Evolutionary conservation across 495 filamentous ascomycete species (phyloP).

Genomic region (Bombardia bombarda): DNA sequence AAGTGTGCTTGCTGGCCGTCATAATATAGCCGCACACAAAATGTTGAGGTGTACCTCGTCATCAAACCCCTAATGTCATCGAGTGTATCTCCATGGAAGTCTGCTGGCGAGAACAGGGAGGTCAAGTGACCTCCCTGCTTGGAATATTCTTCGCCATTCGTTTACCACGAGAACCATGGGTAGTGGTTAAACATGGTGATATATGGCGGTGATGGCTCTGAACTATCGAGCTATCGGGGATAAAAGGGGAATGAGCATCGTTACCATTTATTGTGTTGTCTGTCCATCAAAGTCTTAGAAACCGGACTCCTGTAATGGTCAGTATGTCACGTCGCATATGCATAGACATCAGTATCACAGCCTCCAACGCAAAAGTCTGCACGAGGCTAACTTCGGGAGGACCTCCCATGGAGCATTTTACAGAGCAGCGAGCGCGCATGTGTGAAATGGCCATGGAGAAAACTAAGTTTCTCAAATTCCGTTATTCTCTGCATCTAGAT

Average conservation of each 20-base stretch:
- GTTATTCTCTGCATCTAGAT: slow-evolving; percentile 23
- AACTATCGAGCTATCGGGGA: no score
- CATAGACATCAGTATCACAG: slow-evolving; percentile 1
- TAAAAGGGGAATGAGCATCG: no score
- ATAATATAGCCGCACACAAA: no score
- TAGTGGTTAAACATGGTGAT: slow-evolving; percentile 65
- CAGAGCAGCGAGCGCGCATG: slow-evolving; percentile 35
- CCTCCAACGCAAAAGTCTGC: slow-evolving; percentile 11
- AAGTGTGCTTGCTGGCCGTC: no score
- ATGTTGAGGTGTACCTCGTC: slow-evolving; percentile 67
- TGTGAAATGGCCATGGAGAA: slow-evolving; percentile 57
- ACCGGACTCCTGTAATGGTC: slow-evolving; percentile 1
- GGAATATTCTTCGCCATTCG: slow-evolving; percentile 61
- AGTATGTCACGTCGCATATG: slow-evolving; percentile 10
- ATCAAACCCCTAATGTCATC: slow-evolving; percentile 61
- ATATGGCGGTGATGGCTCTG: slow-evolving; percentile 44
- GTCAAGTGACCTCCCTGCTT: slow-evolving; percentile 23
- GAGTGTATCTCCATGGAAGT: slow-evolving; percentile 49
- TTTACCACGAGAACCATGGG: slow-evolving; percentile 70
- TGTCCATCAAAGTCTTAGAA: no score
- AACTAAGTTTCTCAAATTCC: slow-evolving; percentile 36
- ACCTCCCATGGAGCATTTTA: slow-evolving; percentile 60
- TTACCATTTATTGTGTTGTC: no score
- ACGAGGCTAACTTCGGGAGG: slow-evolving; percentile 44
- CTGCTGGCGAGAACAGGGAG: slow-evolving; percentile 56